Base-by-base conservation (phyloP, 768 basidiomycete genomes). In the Xerocomellus chrysenteron region DNA sequence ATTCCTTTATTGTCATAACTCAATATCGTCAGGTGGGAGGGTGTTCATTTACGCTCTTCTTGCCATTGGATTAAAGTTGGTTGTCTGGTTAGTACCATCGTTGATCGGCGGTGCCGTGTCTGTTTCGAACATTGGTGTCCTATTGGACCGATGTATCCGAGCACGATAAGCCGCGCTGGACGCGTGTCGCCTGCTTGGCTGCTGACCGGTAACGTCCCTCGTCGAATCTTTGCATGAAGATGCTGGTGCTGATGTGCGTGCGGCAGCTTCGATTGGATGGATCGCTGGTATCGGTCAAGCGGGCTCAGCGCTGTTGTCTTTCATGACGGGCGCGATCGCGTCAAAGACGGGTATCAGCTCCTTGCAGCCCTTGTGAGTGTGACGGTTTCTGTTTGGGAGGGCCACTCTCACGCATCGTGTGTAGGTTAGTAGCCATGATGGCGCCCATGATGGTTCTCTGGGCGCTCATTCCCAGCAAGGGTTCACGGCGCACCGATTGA, bases 171-270 rank as follows among this genome's bases (percentile, higher is more conserved):
- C 65, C 81, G 88, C 43, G 75, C 86, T 2, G 80, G 83, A 7
- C 78, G 83, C 2, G 76, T 92, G 50, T 70, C 94, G 10, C 92
- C 92, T 7, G 77, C 78, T 8, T 86, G 85, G 79, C 75, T 94
- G 10, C 76, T 91, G 24, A 79, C 78, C 0, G 83, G 82, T 41
- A 48, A 57, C 2, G 2, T 43, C 17, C 17, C 13, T 35, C 13
- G 1, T 47, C 33, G 13, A 12, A 35, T 30, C 19, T 28, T 16
- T 24, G 9, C n/a, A n/a, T n/a, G n/a, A n/a, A 13, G 42, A 21
- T 3, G 19, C 1, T n/a, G n/a, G n/a, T 35, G 5, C 42, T 60
- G 35, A 57, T 39, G 11, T 7, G 3, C 11, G 35, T 33, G 8
- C 19, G 44, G 28, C 78, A 44, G 82, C 79, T 24, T 78, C 83